Base-by-base conservation (phyloP, 352 stramenopile species). In the Phytophthora nicotianae region DNA sequence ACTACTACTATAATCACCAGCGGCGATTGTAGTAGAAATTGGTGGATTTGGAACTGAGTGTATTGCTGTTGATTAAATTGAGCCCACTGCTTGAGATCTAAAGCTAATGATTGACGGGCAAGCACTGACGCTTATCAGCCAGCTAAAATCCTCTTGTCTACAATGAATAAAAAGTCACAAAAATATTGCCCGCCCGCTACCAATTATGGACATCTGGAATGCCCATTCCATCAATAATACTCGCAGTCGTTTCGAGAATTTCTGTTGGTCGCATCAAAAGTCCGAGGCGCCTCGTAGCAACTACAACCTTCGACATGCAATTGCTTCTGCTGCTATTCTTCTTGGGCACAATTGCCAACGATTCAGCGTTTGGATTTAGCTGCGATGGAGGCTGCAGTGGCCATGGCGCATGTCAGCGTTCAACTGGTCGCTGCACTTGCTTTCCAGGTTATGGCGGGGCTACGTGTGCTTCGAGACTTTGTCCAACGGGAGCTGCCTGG, bases 381-480 rank as follows among this genome's bases (percentile, higher is more conserved):
- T 92, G 77, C 38, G 79, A 89, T 50, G 83, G 83, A 74, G 88
- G 87, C 54, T 98, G 93, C 69, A 96, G 79, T 32, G 92, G 91
- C 9, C 75, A 89, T 40, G 83, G 81, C 17, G 70, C 70, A 0
- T 92, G 82, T 23, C 74, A 88, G 58, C 29, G 46, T 10, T 32
- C 66, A 0, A 86, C 76, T 0, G 93, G 91, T 21, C 71, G 79
- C 7, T 98, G 91, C 64, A 65, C 64, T 7, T 98, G 91, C 69
- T 97, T 92, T 50, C 72, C 73, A 17, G 82, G 81, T 1, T 96
- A 82, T 68, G 80, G 79, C 37, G 91, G 90, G 45, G 68, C 72
- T 11, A 86, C 85, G 0, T 94, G 86, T 61, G 76, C 78, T 35
- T 73, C 62, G 0, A 68, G 58, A 54, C 62, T 74, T 21, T 93